phyloP scores from a whole-genome alignment of 2,329 filamentous ascomycete species.

The Colletotrichum limetticola region DNA sequence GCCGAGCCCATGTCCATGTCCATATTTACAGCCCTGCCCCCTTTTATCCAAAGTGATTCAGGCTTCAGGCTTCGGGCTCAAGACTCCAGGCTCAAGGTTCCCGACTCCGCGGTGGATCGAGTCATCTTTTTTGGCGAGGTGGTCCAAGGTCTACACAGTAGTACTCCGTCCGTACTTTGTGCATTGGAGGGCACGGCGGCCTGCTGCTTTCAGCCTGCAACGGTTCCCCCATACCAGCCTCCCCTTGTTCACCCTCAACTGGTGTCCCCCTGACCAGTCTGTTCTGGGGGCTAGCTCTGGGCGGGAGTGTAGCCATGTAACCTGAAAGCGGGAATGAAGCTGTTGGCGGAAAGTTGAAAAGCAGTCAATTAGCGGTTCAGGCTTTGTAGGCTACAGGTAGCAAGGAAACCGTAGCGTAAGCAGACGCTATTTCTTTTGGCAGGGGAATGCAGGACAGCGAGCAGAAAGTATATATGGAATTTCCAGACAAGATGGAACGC shows the following conservation, averaged over 20 bases:
- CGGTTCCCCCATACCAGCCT: conserved; percentile 25
- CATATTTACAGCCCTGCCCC: not conserved
- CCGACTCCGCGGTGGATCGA: conserved; percentile 14
- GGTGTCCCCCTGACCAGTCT: conserved; percentile 27
- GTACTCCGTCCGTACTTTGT: too few species aligned
- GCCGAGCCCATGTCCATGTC: not conserved
- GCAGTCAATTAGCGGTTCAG: not conserved
- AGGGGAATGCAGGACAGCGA: conserved; percentile 7
- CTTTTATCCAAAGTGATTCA: not conserved
- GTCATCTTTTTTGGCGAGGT: not conserved
- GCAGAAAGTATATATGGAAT: not conserved
- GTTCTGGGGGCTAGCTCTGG: conserved; percentile 17
- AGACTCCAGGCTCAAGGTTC: not conserved
- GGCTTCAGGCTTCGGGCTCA: conserved; percentile 4
- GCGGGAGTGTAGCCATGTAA: conserved; percentile 13
- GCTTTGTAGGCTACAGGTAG: too few species aligned
- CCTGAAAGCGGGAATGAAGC: conserved; percentile 19
- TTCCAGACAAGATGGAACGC: conserved; percentile 26
- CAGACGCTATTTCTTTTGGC: not conserved
- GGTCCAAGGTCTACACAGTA: not conserved
- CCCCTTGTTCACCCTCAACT: conserved; percentile 20
- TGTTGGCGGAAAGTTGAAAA: not conserved
- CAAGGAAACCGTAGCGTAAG: not conserved
- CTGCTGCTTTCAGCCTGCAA: conserved; percentile 27
- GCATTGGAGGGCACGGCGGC: not conserved